Evolutionary conservation across 768 basidiomycete species (phyloP).

Genomic region (Rhodotorula babjevae): DNA sequence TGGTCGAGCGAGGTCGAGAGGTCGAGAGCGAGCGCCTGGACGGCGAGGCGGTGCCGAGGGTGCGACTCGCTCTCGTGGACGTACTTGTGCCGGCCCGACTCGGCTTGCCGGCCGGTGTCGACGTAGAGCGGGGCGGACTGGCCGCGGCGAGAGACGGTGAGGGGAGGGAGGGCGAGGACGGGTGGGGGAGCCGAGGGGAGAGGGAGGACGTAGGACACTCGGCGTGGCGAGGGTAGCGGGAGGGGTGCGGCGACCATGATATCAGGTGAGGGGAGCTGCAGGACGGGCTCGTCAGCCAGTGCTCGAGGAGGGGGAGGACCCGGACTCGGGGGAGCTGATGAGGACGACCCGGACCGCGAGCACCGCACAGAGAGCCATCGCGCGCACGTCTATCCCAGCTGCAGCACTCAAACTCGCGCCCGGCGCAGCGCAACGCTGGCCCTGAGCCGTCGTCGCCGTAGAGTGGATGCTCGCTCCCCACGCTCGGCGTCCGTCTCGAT

Average conservation of each 20-base stretch:
- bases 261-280: background rate
- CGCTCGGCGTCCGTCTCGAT: too few species aligned
- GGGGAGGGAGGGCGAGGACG: slow-evolving; percentile 29
- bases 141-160: slow-evolving; percentile 2
- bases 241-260: slow-evolving; percentile 22
- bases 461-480: too few species aligned
- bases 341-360: too few species aligned
- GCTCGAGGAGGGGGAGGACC: too few species aligned
- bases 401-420: too few species aligned
- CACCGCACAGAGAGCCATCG: too few species aligned
- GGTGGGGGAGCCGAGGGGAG: slow-evolving; percentile 22
- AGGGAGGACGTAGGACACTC: slow-evolving; percentile 35
- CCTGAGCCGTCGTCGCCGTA: too few species aligned
- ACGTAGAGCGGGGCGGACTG: slow-evolving; percentile 18
- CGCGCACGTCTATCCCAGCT: too few species aligned
- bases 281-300: background rate
- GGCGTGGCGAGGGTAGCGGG: slow-evolving; percentile 17
- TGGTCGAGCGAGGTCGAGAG: slow-evolving; percentile 31
- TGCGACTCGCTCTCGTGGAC: slow-evolving; percentile 12
- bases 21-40: slow-evolving; percentile 42
- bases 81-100: slow-evolving; percentile 5
- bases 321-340: too few species aligned
- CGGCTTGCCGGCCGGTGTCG: background rate
- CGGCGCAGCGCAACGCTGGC: too few species aligned
- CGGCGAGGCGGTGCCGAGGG: slow-evolving; percentile 38